phyloP scores from a whole-genome alignment of 2,329 filamentous ascomycete species.

The Zalaria sp. region DNA sequence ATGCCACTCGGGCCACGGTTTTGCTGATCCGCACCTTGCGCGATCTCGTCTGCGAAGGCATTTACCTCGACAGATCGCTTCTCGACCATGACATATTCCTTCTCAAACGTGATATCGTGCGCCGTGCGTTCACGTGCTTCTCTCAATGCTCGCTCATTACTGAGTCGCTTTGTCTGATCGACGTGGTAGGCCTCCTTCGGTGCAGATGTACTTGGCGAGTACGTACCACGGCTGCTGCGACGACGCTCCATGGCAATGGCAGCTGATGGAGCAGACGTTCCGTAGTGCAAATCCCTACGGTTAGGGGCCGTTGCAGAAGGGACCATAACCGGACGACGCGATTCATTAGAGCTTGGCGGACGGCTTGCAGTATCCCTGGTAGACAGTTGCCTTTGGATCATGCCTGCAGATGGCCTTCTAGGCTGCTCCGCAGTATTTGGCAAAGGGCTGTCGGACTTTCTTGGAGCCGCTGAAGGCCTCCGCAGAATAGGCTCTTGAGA shows the following conservation, averaged over 20 bases:
- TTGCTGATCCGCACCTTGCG: conserved; percentile 18
- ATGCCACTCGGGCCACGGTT: conserved; percentile 39
- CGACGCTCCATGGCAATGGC: conserved; percentile 1
- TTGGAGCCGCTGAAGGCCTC: not conserved
- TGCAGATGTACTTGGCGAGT: conserved; percentile 6
- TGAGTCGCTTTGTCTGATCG: conserved; percentile 14
- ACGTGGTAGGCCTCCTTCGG: conserved; percentile 22
- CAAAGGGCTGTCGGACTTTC: not conserved
- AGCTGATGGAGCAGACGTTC: not conserved
- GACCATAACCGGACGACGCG: conserved; percentile 3
- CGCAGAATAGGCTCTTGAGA: not conserved
- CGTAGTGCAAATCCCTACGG: not conserved
- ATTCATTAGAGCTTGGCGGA: not conserved
- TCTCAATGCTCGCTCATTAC: conserved; percentile 15
- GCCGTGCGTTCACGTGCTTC: conserved; percentile 50
- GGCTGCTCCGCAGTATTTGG: not conserved
- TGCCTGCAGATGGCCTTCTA: not conserved
- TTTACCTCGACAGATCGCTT: conserved; percentile 94
- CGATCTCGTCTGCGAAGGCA: conserved; percentile 88
- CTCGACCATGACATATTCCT: conserved; percentile 92
- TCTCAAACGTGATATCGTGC: conserved; percentile 78
- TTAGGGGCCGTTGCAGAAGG: conserved; percentile 6
- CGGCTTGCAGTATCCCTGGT: not conserved
- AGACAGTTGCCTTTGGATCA: not conserved
- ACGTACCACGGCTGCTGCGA: conserved; percentile 1